Evolutionary conservation across 805 yeast species (phyloP), one percentile per base, ranked within the genome.

Genomic region (Candida pseudofarinosa): DNA sequence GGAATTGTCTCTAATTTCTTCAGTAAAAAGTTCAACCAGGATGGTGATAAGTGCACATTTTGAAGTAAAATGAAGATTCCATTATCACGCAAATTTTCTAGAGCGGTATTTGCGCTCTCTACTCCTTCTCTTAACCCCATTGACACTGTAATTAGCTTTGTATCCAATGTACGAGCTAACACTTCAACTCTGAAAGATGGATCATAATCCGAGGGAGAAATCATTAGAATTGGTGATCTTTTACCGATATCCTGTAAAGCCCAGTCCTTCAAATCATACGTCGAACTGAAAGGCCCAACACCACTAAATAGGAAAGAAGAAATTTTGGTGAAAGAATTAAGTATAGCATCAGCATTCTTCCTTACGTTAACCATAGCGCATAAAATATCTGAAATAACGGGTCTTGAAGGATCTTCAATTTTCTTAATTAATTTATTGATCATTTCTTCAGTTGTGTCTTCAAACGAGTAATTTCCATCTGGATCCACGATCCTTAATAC

Each of bases 21-120:
- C 39, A 73, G 81, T 15, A 86, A 59, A 7, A 66, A 54, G 12
- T 73, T 76, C 19, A 86, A 63, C 88, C 95, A 84, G 3, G 56
- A 59, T 1, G 75, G 65, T 0, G 93, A 79, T 72, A 85, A 74
- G 45, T 91, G 96, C 10, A 87, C 67, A 54, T 90, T 90, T 56
- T 91, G 96, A 23, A 91, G 60, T 20, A 90, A 52, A 0, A 91
- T 59, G 96, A 96, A 88, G 1, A 59, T 52, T 0, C 87, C 88
- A 1, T 55, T 55, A n/a, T 56, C 62, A 1, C 72, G 55, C 0
- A 80, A 77, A 7, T 57, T 60, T 1, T 58, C 53, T 6, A 88
- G 62, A n/a, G 79, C 77, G 39, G 67, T 62, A 17, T 75, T 77
- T 0, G 91, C 90, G 33, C 70, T 62, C 2, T 67, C 74, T 1